Evolutionary conservation across 1,284 basidiomycete genomes (phyloP).

Genomic region (Neotropicomus parvogracilis): DNA sequence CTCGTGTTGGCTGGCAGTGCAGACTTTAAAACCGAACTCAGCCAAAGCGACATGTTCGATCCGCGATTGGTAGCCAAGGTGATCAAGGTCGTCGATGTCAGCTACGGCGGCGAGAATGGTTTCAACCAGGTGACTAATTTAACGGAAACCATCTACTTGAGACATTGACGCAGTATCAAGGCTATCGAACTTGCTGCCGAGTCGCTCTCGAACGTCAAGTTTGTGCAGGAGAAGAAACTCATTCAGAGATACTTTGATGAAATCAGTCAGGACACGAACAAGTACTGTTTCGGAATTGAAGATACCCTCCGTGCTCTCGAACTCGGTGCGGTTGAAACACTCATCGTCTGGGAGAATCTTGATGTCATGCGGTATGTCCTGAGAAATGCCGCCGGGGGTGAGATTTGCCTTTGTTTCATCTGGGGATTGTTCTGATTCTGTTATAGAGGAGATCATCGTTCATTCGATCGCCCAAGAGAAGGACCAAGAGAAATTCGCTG

Average conservation of each 20-base stretch:
- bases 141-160: neutral
- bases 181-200: slow-evolving; percentile 97
- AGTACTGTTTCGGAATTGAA: slow-evolving; percentile 97
- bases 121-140: slow-evolving; percentile 80
- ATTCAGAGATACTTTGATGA: slow-evolving; percentile 99
- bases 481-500: slow-evolving; percentile 90
- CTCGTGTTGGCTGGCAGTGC: slow-evolving; percentile 97
- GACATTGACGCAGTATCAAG: slow-evolving; percentile 39
- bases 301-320: slow-evolving; percentile 98
- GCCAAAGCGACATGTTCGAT: slow-evolving; percentile 97
- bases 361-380: slow-evolving; percentile 84
- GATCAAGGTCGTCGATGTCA: slow-evolving; percentile 98
- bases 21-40: slow-evolving; percentile 98
- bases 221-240: slow-evolving; percentile 97
- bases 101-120: slow-evolving; percentile 98
- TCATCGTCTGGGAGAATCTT: slow-evolving; percentile 98
- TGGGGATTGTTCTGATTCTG: neutral
- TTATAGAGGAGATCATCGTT: slow-evolving; percentile 76
- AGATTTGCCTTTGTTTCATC: slow-evolving; percentile 21
- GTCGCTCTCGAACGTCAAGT: slow-evolving; percentile 96
- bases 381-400: slow-evolving; percentile 87
- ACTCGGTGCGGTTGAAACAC: slow-evolving; percentile 93
- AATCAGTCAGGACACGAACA: slow-evolving; percentile 96
- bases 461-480: slow-evolving; percentile 83
- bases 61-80: slow-evolving; percentile 83